Base-by-base conservation (phyloP, 2,329 filamentous ascomycete species). In the Pyrenochaeta sp. region DNA sequence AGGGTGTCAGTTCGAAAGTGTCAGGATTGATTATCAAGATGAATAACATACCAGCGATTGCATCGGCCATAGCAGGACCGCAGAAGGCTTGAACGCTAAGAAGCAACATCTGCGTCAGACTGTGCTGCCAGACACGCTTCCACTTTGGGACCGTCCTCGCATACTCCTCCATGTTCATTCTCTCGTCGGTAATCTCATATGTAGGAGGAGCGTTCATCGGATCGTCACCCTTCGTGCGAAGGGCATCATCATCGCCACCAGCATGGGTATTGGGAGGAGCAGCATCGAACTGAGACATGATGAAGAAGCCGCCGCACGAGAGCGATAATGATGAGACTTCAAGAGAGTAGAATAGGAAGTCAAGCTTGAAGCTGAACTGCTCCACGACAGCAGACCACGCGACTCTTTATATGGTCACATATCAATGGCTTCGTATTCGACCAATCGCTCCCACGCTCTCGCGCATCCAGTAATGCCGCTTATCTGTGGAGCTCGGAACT, bases 91-190 rank as follows among this genome's bases (percentile, higher is more conserved):
- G 81, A 9, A 82, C 67, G 40, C 80, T 82, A 10, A 83, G 65
- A 4, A 82, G 71, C 64, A 83, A 67, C 81, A 83, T 83, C 67
- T 83, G 80, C 5, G 80, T 83, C 62, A 83, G 73, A 61, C 80
- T 82, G 61, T 83, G 79, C 59, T 80, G 79, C 71, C 79, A 80
- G 4, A 82, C 61, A 3, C 79, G 75, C 59, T 80, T 81, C 81
- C 81, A 83, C 4, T 71, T 57, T 1, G 81, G 81, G 0, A 72
- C 70, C 0, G 54, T 68, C 7, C 64, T 58, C 13, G 60, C 63
- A 52, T 74, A 74, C 34, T 69, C 68, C 25, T 67, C 67, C 70
- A 81, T 78, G 51, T 81, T 75, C 49, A 82, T 66, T 12, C 64
- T 72, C 25, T 72, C 69, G 22, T 74, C 67, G 22, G 61, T 52